phyloP scores from a whole-genome alignment of 768 basidiomycete genomes.

The Suillus alpinus region DNA sequence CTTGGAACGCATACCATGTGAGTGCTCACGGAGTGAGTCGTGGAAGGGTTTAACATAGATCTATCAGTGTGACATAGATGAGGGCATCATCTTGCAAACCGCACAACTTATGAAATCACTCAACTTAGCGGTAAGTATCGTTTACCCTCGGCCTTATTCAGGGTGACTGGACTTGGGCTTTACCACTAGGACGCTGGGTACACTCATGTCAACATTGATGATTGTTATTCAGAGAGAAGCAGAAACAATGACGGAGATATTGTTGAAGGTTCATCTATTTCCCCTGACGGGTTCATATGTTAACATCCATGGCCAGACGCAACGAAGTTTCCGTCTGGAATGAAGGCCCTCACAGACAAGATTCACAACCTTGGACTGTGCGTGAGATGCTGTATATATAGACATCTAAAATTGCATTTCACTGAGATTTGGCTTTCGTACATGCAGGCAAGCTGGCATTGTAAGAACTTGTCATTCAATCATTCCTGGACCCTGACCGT shows the following conservation, averaged over 20 bases:
- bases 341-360: slow-evolving; percentile 52
- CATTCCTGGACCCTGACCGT: neutral
- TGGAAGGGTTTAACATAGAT: neutral
- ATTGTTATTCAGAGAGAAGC: slow-evolving; percentile 62
- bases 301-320: slow-evolving; percentile 34
- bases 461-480: slow-evolving; percentile 33
- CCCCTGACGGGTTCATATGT: neutral
- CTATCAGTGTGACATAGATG: slow-evolving; percentile 57
- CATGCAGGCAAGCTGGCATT: slow-evolving; percentile 55
- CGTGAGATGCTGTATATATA: slow-evolving; percentile 23
- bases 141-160: neutral
- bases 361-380: slow-evolving; percentile 59
- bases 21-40: slow-evolving; percentile 11
- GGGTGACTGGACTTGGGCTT: neutral
- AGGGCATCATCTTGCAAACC: slow-evolving; percentile 47
- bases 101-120: slow-evolving; percentile 49
- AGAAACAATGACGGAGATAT: slow-evolving; percentile 51
- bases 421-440: neutral
- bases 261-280: slow-evolving; percentile 42
- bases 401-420: neutral
- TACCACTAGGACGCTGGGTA: slow-evolving; percentile 52
- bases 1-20: slow-evolving; percentile 71
- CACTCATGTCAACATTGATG: slow-evolving; percentile 57
- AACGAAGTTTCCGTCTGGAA: slow-evolving; percentile 53
- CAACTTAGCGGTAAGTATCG: slow-evolving; percentile 43